Conservation (phyloP, 1,284 basidiomycete species). For the Exobasidium cylindrosporum region DNA sequence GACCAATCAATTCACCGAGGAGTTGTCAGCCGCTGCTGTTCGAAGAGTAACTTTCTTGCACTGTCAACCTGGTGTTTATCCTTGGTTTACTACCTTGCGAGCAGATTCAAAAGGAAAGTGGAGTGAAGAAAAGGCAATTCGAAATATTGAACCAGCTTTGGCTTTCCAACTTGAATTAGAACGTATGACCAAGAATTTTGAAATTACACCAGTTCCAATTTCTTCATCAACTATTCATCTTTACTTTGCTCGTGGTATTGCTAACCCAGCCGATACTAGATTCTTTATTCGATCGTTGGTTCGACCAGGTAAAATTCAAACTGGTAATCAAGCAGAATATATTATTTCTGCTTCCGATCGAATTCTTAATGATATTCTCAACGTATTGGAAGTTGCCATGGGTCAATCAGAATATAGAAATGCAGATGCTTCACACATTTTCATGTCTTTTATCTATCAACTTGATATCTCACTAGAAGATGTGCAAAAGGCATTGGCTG, state of each 20-base stretch:
- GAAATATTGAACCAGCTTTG: constrained; percentile 96
- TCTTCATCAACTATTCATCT: constrained; percentile 73
- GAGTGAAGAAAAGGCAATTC: constrained; percentile 92
- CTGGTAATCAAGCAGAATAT: constrained; percentile 87
- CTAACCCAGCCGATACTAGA: constrained; percentile 90
- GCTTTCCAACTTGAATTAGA: constrained; percentile 97
- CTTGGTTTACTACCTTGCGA: constrained; percentile 89
- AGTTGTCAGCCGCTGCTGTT: constrained; percentile 73
- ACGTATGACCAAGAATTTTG: constrained; percentile 86
- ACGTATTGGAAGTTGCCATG: constrained; percentile 71
- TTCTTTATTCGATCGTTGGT: constrained; percentile 98
- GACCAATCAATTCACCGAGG: constrained; percentile 68
- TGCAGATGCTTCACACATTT: constrained; percentile 54
- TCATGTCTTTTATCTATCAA: constrained; percentile 95
- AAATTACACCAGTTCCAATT: constrained; percentile 71
- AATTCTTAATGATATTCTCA: constrained; percentile 87
- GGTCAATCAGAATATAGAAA: constrained; percentile 51
- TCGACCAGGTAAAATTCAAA: constrained; percentile 83
- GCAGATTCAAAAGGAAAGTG: constrained; percentile 66
- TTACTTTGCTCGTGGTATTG: constrained; percentile 89
- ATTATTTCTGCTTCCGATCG: constrained; percentile 97
- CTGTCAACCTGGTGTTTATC: constrained; percentile 86
- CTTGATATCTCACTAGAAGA: constrained; percentile 93
- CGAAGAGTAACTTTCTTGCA: constrained; percentile 89
- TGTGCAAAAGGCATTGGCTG: constrained; percentile 88